These are phyloP conservation scores for Trichoderma arundinaceum DNA, from an alignment of 2,329 filamentous ascomycete species.

Conservation along the genomic window DNA sequence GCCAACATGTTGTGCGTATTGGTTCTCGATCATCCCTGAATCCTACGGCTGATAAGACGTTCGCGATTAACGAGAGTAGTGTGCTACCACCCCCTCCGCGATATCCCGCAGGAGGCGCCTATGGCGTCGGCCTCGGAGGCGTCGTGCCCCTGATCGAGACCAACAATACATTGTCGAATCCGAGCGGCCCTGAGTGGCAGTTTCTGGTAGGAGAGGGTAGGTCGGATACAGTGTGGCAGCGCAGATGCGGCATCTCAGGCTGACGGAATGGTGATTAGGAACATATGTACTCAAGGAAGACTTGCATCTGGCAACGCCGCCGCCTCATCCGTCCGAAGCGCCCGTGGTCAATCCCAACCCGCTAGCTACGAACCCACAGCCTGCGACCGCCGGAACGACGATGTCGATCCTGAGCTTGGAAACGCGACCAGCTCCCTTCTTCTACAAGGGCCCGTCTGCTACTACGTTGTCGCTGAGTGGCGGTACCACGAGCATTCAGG, in stretches of 20 bases:
- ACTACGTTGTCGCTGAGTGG: slow-evolving; percentile 54
- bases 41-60: background rate
- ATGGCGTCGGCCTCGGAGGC: slow-evolving; percentile 72
- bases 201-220: slow-evolving; percentile 91
- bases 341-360: slow-evolving; percentile 88
- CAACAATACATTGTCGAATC: slow-evolving; percentile 84
- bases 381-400: slow-evolving; percentile 84
- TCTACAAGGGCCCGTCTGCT: slow-evolving; percentile 61
- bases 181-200: slow-evolving; percentile 82
- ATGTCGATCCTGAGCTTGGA: slow-evolving; percentile 78
- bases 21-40: background rate
- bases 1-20: slow-evolving; percentile 40
- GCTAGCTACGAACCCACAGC: slow-evolving; percentile 80
- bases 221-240: slow-evolving; percentile 10
- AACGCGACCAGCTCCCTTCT: slow-evolving; percentile 61
- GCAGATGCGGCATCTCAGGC: slow-evolving; percentile 11
- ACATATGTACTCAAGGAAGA: slow-evolving; percentile 92
- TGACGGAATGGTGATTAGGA: slow-evolving; percentile 56
- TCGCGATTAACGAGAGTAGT: slow-evolving; percentile 50
- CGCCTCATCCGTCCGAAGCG: slow-evolving; percentile 92
- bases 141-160: slow-evolving; percentile 85
- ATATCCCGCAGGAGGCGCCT: slow-evolving; percentile 76
- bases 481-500: slow-evolving; percentile 60
- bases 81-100: slow-evolving; percentile 86
- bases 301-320: slow-evolving; percentile 88